Conservation (phyloP, 164 flowering plant genomes). For the Santalum album region DNA sequence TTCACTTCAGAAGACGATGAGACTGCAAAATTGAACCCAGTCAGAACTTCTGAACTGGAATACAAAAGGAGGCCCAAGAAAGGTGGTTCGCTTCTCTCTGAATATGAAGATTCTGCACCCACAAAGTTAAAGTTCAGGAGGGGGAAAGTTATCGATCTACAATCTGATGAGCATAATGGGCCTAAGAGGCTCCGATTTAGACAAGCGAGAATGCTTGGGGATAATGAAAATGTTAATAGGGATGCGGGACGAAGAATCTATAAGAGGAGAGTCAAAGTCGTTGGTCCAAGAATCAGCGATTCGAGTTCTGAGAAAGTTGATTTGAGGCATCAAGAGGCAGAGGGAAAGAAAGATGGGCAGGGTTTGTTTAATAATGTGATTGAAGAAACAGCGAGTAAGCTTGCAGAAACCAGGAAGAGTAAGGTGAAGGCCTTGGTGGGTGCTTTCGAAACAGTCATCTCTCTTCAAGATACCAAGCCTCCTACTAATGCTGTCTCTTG, state of each 20-base stretch:
- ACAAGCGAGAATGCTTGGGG: constrained; percentile 29
- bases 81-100: constrained; percentile 9
- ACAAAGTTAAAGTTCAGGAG: constrained; percentile 28
- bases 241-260: constrained; percentile 25
- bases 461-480: neutral
- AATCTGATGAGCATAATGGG: constrained; percentile 18
- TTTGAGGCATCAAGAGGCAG: constrained; percentile 13
- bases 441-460: constrained; percentile 13
- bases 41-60: constrained; percentile 9
- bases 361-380: constrained; percentile 23
- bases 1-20: constrained; percentile 10
- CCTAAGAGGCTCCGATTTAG: constrained; percentile 44
- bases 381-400: constrained; percentile 20
- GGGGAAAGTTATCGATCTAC: constrained; percentile 28
- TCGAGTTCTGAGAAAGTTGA: constrained; percentile 32
- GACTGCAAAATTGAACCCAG: constrained; percentile 6
- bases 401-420: constrained; percentile 16
- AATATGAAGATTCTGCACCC: constrained; percentile 18
- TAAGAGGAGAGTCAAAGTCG: constrained; percentile 19
- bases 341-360: constrained; percentile 6
- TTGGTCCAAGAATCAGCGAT: constrained; percentile 8
- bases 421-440: constrained; percentile 26
- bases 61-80: constrained; percentile 10
- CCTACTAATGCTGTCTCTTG: neutral
- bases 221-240: constrained; percentile 14